phyloP scores from a whole-genome alignment of 164 flowering plant species.

The Dillenia turbinata region DNA sequence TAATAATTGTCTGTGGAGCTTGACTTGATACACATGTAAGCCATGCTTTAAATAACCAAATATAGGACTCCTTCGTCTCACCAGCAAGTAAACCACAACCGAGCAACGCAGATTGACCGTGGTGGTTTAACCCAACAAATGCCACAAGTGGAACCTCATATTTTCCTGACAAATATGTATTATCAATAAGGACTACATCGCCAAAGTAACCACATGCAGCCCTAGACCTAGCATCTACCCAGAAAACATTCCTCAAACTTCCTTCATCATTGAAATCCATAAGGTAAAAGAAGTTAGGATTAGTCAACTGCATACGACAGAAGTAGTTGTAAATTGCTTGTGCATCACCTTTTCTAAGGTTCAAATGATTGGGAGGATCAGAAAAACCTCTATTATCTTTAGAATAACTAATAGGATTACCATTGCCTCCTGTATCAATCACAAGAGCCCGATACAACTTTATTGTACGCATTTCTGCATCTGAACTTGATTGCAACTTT shows the following conservation, averaged over 20 bases:
- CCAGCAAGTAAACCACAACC: constrained; percentile 50
- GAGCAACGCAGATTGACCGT: constrained; percentile 36
- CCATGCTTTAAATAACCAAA: constrained; percentile 61
- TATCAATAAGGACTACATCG: constrained; percentile 49
- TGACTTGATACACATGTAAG: constrained; percentile 44
- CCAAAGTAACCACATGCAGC: constrained; percentile 39
- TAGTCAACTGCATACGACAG: constrained; percentile 30
- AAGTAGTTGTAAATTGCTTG: constrained; percentile 40
- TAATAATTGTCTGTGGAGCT: constrained; percentile 42
- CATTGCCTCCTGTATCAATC: constrained; percentile 28
- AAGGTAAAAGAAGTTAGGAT: constrained; percentile 44
- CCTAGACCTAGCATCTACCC: constrained; percentile 48
- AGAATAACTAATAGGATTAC: constrained; percentile 15
- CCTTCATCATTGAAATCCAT: constrained; percentile 52
- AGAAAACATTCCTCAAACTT: constrained; percentile 42
- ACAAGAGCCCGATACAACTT: constrained; percentile 38
- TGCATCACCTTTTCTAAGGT: constrained; percentile 45
- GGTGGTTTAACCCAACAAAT: constrained; percentile 51
- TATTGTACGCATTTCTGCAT: constrained; percentile 26
- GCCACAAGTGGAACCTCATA: constrained; percentile 40
- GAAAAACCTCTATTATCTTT: constrained; percentile 12
- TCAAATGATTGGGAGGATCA: constrained; percentile 24
- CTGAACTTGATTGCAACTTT: constrained; percentile 18
- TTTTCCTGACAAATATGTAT: constrained; percentile 31
- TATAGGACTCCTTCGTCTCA: constrained; percentile 39